phyloP scores from a whole-genome alignment of 129 eudicot genomes.

The Tagetes erecta region DNA sequence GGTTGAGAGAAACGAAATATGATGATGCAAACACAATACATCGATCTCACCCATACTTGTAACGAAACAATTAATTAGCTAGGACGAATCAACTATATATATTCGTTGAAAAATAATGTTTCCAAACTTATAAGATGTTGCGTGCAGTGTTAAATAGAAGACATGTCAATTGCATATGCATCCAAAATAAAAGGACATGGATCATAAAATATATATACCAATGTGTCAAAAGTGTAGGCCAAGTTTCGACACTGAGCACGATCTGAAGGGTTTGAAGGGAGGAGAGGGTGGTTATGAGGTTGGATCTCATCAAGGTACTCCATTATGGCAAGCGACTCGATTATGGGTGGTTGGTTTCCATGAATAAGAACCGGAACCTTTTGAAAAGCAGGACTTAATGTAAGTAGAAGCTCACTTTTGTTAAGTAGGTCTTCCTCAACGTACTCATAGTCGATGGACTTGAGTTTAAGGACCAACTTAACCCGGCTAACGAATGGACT shows the following conservation, averaged over 20 bases:
- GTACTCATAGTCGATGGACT: slow-evolving; percentile 4
- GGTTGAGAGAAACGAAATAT: too few relatives aligned
- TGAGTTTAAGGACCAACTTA: background rate
- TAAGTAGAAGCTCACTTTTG: slow-evolving; percentile 5
- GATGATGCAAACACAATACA: too few relatives aligned
- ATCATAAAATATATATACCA: background rate
- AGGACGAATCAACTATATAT: too few relatives aligned
- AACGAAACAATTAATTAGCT: too few relatives aligned
- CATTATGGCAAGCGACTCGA: slow-evolving; percentile 4
- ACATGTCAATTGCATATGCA: background rate
- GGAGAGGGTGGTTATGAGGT: slow-evolving; percentile 11
- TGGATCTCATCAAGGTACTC: slow-evolving; percentile 7
- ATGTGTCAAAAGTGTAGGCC: background rate
- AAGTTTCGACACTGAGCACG: background rate
- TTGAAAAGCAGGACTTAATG: background rate
- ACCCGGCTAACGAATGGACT: slow-evolving; percentile 4
- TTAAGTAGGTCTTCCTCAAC: background rate
- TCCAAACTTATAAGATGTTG: too few relatives aligned
- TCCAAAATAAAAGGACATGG: background rate
- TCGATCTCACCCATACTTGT: too few relatives aligned
- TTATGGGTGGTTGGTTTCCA: background rate
- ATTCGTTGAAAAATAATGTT: too few relatives aligned
- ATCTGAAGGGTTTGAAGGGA: background rate
- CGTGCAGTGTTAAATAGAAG: too few relatives aligned
- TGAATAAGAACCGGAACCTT: background rate